Evolutionary conservation across 805 yeast genomes (phyloP), one percentile per base, ranked within the genome.

Genomic region (Candida easanensis): DNA sequence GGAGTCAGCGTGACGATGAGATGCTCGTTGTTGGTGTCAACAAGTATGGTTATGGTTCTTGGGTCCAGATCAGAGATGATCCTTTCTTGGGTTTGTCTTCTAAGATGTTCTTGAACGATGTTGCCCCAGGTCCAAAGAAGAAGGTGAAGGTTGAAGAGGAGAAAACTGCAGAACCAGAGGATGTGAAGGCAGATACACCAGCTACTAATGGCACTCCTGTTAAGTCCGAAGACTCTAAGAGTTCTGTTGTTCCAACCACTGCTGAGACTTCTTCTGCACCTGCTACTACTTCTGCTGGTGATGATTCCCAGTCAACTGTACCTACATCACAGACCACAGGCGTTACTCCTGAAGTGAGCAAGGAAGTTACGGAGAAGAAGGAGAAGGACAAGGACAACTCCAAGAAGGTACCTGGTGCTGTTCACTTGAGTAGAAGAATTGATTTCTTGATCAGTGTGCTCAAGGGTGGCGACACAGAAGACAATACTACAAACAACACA

Each of bases 1-100:
- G 99, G 99, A 71, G 72, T 3, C 71, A 74, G 13, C 78, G 73
- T 25, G 96, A 93, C 60, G 99, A 93, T 62, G 85, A 89, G 39
- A 85, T 81, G 80, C 71, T 93, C 41, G 63, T 93, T 48, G 78
- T 86, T 27, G 99, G 99, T 50, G 85, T 91, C 18, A 76, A 77
- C 58, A 89, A 88, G 65, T 90, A 90, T 64, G 99, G 99, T 0
- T 90, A 88, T 63, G 98, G 98, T 15, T 82, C 96, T 1, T 93
- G 99, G 99, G 62, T 76, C 3, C 90, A 86, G 58, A 90, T 93
- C 36, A 74, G 99, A 59, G 99, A 93, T 66, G 99, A 93, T 65
- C 98, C 99, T 2, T 75, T 88, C 40, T 72, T 93, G 45, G 90
- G 89, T 10, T 70, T 93, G 48, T 85, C 88, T 48, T 88, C 88